Evolutionary conservation across 2,329 filamentous ascomycete genomes (phyloP).

Genomic region (Colletotrichum spaethianum): DNA sequence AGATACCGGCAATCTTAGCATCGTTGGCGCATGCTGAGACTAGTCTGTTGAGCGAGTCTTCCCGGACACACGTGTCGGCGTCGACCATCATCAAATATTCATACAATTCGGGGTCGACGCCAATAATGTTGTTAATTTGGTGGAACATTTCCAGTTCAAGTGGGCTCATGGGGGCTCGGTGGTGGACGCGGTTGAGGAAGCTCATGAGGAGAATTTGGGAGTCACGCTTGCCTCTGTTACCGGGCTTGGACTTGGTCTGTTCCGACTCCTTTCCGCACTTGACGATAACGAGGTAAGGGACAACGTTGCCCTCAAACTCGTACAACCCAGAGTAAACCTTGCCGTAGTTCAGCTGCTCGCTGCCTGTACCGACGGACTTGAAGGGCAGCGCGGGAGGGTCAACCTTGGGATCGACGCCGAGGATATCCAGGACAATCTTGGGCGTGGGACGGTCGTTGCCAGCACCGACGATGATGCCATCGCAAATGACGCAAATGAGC

Average conservation of each 20-base stretch:
- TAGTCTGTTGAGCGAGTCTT: slow-evolving; percentile 92
- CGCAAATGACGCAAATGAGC: slow-evolving; percentile 95
- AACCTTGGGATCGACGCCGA: slow-evolving; percentile 96
- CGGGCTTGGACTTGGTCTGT: slow-evolving; percentile 90
- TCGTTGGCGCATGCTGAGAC: slow-evolving; percentile 95
- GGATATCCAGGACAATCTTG: slow-evolving; percentile 97
- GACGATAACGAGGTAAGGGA: slow-evolving; percentile 95
- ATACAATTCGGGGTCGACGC: slow-evolving; percentile 96
- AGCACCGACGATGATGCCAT: slow-evolving; percentile 95
- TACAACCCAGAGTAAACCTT: slow-evolving; percentile 99
- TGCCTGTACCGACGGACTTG: slow-evolving; percentile 90
- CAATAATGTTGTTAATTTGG: slow-evolving; percentile 99
- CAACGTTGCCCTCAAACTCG: slow-evolving; percentile 97
- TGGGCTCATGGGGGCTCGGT: slow-evolving; percentile 93
- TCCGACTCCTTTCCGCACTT: slow-evolving; percentile 99
- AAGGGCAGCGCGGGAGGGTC: slow-evolving; percentile 95
- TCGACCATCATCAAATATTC: slow-evolving; percentile 98
- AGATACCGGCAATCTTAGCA: slow-evolving; percentile 96
- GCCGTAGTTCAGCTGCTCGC: slow-evolving; percentile 95
- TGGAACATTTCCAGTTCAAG: slow-evolving; percentile 99
- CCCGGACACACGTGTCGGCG: slow-evolving; percentile 93
- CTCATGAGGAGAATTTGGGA: slow-evolving; percentile 96
- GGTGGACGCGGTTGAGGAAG: slow-evolving; percentile 98
- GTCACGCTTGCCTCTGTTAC: slow-evolving; percentile 98
- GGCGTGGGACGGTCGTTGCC: slow-evolving; percentile 97